Base-by-base conservation (phyloP, 768 basidiomycete genomes). In the Hygrophoropsis aurantiaca region DNA sequence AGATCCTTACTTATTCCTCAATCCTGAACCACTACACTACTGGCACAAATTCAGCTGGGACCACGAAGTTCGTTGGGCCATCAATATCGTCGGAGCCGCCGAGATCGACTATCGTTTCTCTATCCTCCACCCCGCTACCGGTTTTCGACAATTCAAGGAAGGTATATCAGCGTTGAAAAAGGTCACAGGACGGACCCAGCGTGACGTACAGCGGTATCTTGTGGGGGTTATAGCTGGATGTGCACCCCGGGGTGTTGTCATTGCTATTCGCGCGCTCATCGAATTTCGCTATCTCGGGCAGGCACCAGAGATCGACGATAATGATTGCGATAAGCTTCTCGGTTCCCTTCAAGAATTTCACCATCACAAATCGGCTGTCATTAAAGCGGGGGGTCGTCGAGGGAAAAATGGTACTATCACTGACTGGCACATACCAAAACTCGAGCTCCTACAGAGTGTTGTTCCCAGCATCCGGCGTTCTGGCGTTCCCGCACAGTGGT, bases 391-490 rank as follows among this genome's bases (percentile, higher is more conserved):
- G 4, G 65, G 60, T 24, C 52, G 63, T 10, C 25, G n/a, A 16
- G 38, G 46, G 21, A 21, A 26, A 10, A 63, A 44, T n/a, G 43
- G 57, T 4, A 47, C 55, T 1, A 64, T 67, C 26, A 27, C 62
- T 5, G 51, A 72, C 44, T 75, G 66, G 56, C 37, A 64, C 11
- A 73, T 75, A 26, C 73, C 72, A 3, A 77, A 75, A 52, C 62
- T 74, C 2, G 68, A 72, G 43, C 58, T 69, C 19, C 46, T 72
- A n/a, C 68, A 71, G 24, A 67, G 61, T 37, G 59, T 73, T 11
- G 52, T 59, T 2, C 34, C 55, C 4, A 66, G 55, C 42, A 66
- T 68, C 11, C 40, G 40, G 7, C 26, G 39, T 10, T 59, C 54
- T 16, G 70, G 72, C 0, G 56, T 52, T 8, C 40, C 64, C 9